phyloP scores from a whole-genome alignment of 129 eudicot genomes.

The Helianthus tuberosus region DNA sequence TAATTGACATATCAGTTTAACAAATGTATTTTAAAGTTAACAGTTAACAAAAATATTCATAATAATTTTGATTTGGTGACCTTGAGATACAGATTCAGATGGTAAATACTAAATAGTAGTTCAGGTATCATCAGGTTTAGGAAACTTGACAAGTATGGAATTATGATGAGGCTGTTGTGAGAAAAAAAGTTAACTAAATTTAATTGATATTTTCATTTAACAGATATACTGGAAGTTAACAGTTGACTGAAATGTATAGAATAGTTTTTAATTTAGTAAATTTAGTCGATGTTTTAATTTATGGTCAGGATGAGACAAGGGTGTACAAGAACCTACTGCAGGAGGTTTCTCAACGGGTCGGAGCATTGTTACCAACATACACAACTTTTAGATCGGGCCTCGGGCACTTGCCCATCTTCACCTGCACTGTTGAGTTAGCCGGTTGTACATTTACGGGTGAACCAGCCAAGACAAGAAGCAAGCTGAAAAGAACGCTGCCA shows the following conservation, averaged over 20 bases:
- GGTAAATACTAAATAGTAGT: background rate
- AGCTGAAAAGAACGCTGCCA: constrained; percentile 98
- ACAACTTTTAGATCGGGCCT: constrained; percentile 79
- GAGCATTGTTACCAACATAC: constrained; percentile 83
- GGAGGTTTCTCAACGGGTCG: constrained; percentile 97
- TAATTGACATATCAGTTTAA: constrained; percentile 3
- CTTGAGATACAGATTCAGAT: background rate
- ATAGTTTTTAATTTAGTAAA: too few relatives aligned
- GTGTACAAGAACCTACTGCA: constrained; percentile 97
- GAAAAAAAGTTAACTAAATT: background rate
- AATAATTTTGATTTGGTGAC: background rate
- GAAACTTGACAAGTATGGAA: background rate
- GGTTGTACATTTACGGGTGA: constrained; percentile 89
- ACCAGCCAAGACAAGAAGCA: constrained; percentile 96
- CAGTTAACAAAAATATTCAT: background rate
- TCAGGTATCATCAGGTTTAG: constrained; percentile 6
- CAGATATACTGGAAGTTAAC: too few relatives aligned
- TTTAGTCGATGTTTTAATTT: too few relatives aligned
- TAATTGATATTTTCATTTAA: background rate
- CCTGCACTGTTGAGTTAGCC: constrained; percentile 92
- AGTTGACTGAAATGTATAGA: too few relatives aligned
- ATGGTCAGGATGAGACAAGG: constrained; percentile 89
- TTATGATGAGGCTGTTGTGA: constrained; percentile 11
- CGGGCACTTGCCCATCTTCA: constrained; percentile 84
- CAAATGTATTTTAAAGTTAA: constrained; percentile 6